phyloP scores from a whole-genome alignment of 208 protist species.

The Crithidia expoeki region DNA sequence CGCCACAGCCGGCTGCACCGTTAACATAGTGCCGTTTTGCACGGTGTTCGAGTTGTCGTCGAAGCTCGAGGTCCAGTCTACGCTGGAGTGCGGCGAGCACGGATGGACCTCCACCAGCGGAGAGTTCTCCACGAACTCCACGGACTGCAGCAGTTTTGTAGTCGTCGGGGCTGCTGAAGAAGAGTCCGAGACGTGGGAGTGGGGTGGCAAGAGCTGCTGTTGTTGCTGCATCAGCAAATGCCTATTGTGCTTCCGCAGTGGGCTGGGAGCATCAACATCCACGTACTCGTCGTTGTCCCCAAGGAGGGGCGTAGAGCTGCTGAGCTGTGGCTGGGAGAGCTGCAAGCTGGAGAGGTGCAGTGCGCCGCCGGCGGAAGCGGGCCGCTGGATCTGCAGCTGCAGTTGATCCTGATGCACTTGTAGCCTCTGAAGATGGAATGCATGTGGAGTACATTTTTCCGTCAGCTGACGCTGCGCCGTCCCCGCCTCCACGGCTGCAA shows the following conservation, averaged over 20 bases:
- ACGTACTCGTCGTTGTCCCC: background rate
- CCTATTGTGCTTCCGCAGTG: background rate
- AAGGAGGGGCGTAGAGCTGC: background rate
- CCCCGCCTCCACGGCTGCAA: background rate
- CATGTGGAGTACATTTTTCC: background rate
- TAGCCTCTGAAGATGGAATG: background rate
- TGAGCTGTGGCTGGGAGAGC: background rate
- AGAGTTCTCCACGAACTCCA: slow-evolving; percentile 11
- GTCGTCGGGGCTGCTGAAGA: background rate
- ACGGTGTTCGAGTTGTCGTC: slow-evolving; percentile 3
- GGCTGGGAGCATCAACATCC: slow-evolving; percentile 12
- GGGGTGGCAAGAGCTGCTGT: background rate
- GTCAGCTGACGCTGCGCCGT: background rate
- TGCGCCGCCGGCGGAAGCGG: background rate
- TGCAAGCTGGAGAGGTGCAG: background rate
- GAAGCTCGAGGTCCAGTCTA: slow-evolving; percentile 13
- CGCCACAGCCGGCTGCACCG: background rate
- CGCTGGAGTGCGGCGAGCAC: slow-evolving; percentile 10
- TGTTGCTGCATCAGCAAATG: slow-evolving; percentile 9
- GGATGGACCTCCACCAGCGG: slow-evolving; percentile 8
- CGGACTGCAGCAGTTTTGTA: slow-evolving; percentile 1
- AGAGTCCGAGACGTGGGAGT: background rate
- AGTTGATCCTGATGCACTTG: background rate
- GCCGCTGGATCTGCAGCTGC: background rate
- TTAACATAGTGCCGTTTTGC: slow-evolving; percentile 6